These are phyloP conservation scores for Geosmithia flava DNA, from an alignment of 2,329 filamentous ascomycete species.

Conservation along the genomic window DNA sequence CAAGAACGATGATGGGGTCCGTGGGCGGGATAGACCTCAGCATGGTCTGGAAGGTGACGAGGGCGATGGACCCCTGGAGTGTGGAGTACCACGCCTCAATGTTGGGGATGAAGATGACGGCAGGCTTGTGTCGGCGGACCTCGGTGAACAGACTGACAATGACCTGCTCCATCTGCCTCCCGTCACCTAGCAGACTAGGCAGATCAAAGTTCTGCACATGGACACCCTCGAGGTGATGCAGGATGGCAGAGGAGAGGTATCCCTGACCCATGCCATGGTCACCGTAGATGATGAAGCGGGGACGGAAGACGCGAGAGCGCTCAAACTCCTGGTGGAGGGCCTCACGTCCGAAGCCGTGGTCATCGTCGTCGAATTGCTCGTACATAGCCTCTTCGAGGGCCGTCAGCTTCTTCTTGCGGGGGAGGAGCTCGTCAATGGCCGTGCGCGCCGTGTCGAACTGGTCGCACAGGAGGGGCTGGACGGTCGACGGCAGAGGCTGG, in stretches of 20 bases:
- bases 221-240: constrained; percentile 86
- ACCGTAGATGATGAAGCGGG: constrained; percentile 75
- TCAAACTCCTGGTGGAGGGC: constrained; percentile 69
- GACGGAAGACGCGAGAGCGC: constrained; percentile 74
- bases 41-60: constrained; percentile 75
- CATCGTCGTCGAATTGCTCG: constrained; percentile 71
- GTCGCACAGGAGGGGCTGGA: constrained; percentile 69
- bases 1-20: constrained; percentile 78
- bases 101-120: constrained; percentile 87
- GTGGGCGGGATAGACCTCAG: constrained; percentile 75
- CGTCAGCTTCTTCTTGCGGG: constrained; percentile 74
- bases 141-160: constrained; percentile 86
- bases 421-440: constrained; percentile 64
- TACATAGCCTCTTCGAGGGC: constrained; percentile 90
- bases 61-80: constrained; percentile 48
- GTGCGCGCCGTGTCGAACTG: constrained; percentile 59
- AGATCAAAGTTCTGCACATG: constrained; percentile 94
- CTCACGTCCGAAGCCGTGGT: constrained; percentile 77
- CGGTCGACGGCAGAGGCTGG: constrained; percentile 61
- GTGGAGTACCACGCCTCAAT: constrained; percentile 76
- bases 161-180: constrained; percentile 73
- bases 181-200: constrained; percentile 74
- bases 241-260: constrained; percentile 72
- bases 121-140: constrained; percentile 87
- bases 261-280: constrained; percentile 82